Evolutionary conservation across 2,329 filamentous ascomycete species (phyloP).

Genomic region (Aspergillus aculeatus): DNA sequence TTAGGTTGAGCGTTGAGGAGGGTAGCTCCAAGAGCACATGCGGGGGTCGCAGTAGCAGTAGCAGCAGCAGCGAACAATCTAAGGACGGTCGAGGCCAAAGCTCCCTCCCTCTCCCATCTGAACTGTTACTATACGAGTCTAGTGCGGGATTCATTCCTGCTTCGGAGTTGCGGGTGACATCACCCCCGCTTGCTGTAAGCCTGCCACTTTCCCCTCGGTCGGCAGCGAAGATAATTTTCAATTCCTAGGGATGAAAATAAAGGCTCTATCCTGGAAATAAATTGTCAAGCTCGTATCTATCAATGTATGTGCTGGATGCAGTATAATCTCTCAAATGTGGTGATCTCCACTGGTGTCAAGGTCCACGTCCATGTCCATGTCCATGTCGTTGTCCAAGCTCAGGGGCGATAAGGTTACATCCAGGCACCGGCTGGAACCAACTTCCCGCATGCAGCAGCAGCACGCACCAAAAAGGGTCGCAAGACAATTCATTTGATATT

Average conservation of each 20-base stretch:
- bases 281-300: no score
- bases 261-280: no score
- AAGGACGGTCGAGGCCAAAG: slow-evolving; percentile 9
- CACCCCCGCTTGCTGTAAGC: slow-evolving; percentile 3
- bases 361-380: background rate
- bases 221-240: no score
- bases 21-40: slow-evolving; percentile 3
- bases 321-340: no score
- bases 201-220: background rate
- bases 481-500: background rate
- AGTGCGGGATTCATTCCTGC: background rate
- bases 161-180: slow-evolving; percentile 12
- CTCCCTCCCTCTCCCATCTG: background rate
- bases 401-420: background rate
- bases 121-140: background rate
- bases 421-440: background rate
- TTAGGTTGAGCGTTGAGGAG: background rate
- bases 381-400: background rate
- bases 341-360: no score
- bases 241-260: no score
- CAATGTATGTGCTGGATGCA: no score
- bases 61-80: background rate
- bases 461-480: background rate
- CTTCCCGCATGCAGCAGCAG: background rate
- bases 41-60: slow-evolving; percentile 1